Percentiles rank a stretch among this genome's conserved stretches.
These are phyloP conservation scores for Magnusiomyces ingens DNA, from an alignment of 1,139 yeast species.

Conservation along the genomic window DNA sequence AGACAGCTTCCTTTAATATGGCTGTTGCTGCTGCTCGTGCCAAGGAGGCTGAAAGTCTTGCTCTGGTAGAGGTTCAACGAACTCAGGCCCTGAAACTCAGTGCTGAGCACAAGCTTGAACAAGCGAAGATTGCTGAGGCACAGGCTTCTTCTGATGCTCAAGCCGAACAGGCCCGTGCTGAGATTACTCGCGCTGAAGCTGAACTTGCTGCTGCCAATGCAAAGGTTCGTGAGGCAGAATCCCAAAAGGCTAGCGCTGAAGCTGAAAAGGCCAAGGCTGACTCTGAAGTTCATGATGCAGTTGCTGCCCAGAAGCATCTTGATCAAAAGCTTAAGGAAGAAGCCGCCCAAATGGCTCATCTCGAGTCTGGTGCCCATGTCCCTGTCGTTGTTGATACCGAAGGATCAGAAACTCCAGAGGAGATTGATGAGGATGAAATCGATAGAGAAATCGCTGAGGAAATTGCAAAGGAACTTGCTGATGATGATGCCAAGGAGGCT, in stretches of 20 bases:
- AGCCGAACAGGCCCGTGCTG: slow-evolving; percentile 17
- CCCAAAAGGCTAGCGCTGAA: slow-evolving; percentile 15
- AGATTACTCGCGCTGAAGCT: slow-evolving; percentile 19
- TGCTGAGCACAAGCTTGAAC: slow-evolving; percentile 26
- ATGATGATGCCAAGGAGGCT: slow-evolving; percentile 12
- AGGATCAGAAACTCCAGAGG: background rate
- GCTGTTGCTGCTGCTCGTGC: slow-evolving; percentile 26
- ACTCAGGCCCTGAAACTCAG: slow-evolving; percentile 21
- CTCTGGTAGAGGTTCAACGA: slow-evolving; percentile 25
- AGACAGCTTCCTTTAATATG: slow-evolving; percentile 17
- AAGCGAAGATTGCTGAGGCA: slow-evolving; percentile 27
- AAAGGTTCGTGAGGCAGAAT: slow-evolving; percentile 16
- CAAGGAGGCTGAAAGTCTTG: slow-evolving; percentile 21
- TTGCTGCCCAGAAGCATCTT: slow-evolving; percentile 3
- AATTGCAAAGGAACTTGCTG: background rate
- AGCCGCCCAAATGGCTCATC: background rate
- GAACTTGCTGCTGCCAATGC: slow-evolving; percentile 23
- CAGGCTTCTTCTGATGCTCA: slow-evolving; percentile 21
- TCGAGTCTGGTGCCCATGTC: slow-evolving; percentile 2
- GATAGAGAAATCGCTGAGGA: background rate
- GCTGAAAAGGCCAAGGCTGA: slow-evolving; percentile 17
- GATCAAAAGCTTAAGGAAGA: slow-evolving; percentile 5
- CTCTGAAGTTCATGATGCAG: slow-evolving; percentile 11
- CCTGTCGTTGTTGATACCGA: background rate
- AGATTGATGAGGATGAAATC: background rate